Evolutionary conservation across 306 rosid genomes (phyloP).

Genomic region (Hylodesmum podocarpum): DNA sequence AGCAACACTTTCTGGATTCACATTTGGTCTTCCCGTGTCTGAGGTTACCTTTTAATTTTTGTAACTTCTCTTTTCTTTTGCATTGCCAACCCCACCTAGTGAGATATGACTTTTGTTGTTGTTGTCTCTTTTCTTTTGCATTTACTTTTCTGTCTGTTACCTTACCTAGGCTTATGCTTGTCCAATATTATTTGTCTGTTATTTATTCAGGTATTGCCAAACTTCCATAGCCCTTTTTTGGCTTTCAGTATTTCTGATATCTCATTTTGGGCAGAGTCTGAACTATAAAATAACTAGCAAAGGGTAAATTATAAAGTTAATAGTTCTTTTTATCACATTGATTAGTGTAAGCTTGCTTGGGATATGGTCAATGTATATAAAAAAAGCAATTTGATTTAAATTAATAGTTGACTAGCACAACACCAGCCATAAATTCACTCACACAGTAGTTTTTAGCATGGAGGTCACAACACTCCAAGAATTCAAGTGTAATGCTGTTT

Average conservation of each 20-base stretch:
- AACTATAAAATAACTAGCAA: background rate
- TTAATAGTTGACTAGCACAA: background rate
- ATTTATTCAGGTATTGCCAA: background rate
- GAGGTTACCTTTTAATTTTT: slow-evolving; percentile 64
- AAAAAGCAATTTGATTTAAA: background rate
- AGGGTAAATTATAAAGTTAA: background rate
- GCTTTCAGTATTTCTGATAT: slow-evolving; percentile 13
- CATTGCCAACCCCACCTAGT: background rate
- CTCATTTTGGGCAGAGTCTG: background rate
- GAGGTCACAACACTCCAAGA: background rate
- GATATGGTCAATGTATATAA: background rate
- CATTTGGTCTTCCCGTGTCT: slow-evolving; percentile 91
- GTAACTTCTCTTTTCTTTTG: slow-evolving; percentile 13
- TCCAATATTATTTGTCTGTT: slow-evolving; percentile 9
- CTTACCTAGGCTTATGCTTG: slow-evolving; percentile 25
- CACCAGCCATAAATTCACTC: background rate
- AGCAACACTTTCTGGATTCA: slow-evolving; percentile 86
- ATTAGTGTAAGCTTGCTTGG: background rate
- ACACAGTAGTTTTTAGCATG: background rate
- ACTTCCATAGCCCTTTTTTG: background rate
- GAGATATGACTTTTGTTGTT: background rate
- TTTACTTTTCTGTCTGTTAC: background rate
- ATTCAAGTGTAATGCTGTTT: background rate
- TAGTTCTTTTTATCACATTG: background rate
- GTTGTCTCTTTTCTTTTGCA: background rate